These are phyloP conservation scores for Gossypium raimondii DNA, from an alignment of 345 rosid genomes.

Conservation along the genomic window DNA sequence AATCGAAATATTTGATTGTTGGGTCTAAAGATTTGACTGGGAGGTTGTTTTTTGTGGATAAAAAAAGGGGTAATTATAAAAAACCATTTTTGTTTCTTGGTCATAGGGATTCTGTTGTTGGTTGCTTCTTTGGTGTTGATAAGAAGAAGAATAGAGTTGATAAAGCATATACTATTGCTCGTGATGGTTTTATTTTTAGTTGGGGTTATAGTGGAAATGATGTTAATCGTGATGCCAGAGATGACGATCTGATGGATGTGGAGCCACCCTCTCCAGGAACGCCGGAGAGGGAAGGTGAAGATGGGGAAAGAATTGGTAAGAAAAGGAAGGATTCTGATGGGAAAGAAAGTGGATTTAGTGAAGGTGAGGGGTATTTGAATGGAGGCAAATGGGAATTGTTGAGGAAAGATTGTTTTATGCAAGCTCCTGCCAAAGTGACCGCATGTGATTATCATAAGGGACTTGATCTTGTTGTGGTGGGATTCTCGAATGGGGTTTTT, in stretches of 20 bases:
- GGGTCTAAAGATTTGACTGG: conserved; percentile 87
- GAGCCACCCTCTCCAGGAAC: conserved; percentile 66
- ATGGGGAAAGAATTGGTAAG: conserved; percentile 22
- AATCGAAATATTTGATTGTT: conserved; percentile 66
- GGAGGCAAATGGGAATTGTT: conserved; percentile 62
- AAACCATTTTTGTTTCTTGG: conserved; percentile 81
- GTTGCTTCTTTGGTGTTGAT: conserved; percentile 85
- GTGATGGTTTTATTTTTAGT: conserved; percentile 76
- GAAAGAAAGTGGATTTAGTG: conserved; percentile 29
- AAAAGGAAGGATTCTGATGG: conserved; percentile 65
- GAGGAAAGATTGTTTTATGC: conserved; percentile 81
- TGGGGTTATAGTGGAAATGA: conserved; percentile 52
- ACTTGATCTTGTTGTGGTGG: conserved; percentile 80
- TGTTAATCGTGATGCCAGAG: conserved; percentile 12
- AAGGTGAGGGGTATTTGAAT: conserved; percentile 49
- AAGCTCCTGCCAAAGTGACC: conserved; percentile 59
- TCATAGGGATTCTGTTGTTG: conserved; percentile 80
- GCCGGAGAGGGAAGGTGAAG: conserved; percentile 49
- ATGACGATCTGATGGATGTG: no score
- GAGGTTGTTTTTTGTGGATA: conserved; percentile 64
- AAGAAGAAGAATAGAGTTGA: conserved; percentile 45
- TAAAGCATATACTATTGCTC: conserved; percentile 60
- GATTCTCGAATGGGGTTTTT: conserved; percentile 86
- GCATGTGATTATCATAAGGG: conserved; percentile 82
- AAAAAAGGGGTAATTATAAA: conserved; percentile 47